These are phyloP conservation scores for Ciborinia camelliae DNA, from an alignment of 2,329 filamentous ascomycete species.

Conservation along the genomic window DNA sequence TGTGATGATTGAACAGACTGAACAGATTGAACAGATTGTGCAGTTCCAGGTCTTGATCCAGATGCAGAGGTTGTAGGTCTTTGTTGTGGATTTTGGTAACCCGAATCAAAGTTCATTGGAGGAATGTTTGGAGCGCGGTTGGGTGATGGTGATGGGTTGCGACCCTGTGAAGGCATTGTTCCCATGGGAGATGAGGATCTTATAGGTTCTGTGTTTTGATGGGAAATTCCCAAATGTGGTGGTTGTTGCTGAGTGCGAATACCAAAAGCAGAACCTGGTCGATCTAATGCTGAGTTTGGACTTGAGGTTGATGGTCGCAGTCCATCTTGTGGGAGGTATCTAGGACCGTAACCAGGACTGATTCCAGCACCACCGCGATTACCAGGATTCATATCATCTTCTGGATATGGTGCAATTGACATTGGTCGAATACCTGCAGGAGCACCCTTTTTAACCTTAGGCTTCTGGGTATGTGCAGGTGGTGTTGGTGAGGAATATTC, in stretches of 20 bases:
- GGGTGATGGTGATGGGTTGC: slow-evolving; percentile 5
- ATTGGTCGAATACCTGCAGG: slow-evolving; percentile 25
- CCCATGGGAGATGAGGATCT: slow-evolving; percentile 46
- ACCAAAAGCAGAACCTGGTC: slow-evolving; percentile 47
- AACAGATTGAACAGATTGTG: slow-evolving; percentile 8
- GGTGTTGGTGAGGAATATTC: slow-evolving; percentile 33
- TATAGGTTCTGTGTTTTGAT: slow-evolving; percentile 33
- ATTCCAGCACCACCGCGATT: background rate
- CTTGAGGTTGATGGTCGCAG: slow-evolving; percentile 33
- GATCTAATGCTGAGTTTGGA: slow-evolving; percentile 44
- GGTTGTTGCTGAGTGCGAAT: slow-evolving; percentile 41
- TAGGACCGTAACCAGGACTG: slow-evolving; percentile 8
- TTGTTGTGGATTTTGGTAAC: slow-evolving; percentile 18
- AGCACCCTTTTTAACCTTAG: slow-evolving; percentile 14
- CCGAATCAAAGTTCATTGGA: slow-evolving; percentile 16
- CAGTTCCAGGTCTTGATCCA: slow-evolving; percentile 16
- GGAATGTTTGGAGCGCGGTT: slow-evolving; percentile 13
- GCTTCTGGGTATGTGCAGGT: slow-evolving; percentile 23
- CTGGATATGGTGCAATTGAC: slow-evolving; percentile 63
- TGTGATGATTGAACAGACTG: slow-evolving; percentile 12
- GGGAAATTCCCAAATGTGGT: slow-evolving; percentile 19
- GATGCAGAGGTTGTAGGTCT: slow-evolving; percentile 16
- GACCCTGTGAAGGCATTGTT: slow-evolving; percentile 45
- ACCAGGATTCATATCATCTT: slow-evolving; percentile 51
- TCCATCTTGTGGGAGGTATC: slow-evolving; percentile 43